Base-by-base conservation (phyloP, 2,329 filamentous ascomycete species). In the Zelopaecilomyces penicillatus region DNA sequence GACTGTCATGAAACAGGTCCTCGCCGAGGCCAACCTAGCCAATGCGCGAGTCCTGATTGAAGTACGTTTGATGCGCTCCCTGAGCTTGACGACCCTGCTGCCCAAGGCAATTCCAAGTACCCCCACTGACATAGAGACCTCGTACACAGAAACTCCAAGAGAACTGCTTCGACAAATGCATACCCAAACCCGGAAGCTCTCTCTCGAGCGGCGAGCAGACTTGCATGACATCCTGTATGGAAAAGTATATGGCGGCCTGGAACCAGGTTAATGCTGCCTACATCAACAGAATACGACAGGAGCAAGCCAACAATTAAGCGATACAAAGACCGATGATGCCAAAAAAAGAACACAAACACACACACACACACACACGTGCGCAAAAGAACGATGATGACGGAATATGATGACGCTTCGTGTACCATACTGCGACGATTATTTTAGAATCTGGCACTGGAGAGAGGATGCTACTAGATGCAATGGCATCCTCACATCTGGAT, bases 241-340 rank as follows among this genome's bases (percentile, higher is more conserved):
- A 90, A 57, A 90, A 90, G 66, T 91, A 90, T 73, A 87, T 90
- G 73, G 69, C 74, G 30, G 76, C 84, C 8, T 91, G 86, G 86
- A 89, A 89, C 67, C 69, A 76, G 51, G 81, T 87, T 58, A 85
- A 82, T 68, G 65, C 73, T 39, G 73, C 81, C 35, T 88, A 87
- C 63, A 77, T 87, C 57, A 65, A 66, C 50, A 74, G 78, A 54
- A 65, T 80, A 65, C 79, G 83, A 64, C 72, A 74, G 52, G 81
- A 83, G 68, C 68, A 68, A 44, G 56, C 52, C 45, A 65, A 63
- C 35, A 42, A 46, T 32, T 48, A 45, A 26, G n/a, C 30, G 12
- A 33, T 12, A 41, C 6, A 27, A 27, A 8, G 5, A 19, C 19
- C 19, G 19, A 19, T 19, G 19, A 19, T 19, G 19, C 19, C 19